These are phyloP conservation scores for Suillus subaureus DNA, from an alignment of 768 basidiomycete species.

Conservation along the genomic window DNA sequence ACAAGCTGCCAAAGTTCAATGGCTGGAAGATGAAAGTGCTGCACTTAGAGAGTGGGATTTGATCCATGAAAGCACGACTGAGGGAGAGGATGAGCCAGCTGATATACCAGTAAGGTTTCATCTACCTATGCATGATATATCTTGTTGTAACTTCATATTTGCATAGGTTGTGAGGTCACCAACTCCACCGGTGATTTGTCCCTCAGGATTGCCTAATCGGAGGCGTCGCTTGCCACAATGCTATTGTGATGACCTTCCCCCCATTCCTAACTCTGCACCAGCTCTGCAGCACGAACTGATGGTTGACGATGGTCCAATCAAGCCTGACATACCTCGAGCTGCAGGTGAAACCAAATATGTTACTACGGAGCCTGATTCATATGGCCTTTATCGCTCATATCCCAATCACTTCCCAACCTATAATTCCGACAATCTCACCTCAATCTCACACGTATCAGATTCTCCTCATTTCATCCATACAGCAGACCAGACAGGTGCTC, in stretches of 20 bases:
- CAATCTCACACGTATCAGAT: conserved; percentile 3
- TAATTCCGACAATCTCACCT: conserved; percentile 7
- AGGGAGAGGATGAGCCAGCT: not conserved
- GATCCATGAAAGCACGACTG: not conserved
- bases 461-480: not conserved
- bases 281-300: not conserved
- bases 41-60: not conserved
- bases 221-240: not conserved
- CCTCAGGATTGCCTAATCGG: not conserved
- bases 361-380: no score
- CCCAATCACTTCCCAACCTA: not conserved
- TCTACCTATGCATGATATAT: no score
- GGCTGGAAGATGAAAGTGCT: not conserved
- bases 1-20: no score
- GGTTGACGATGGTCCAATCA: not conserved
- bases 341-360: no score
- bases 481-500: not conserved
- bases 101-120: no score
- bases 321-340: not conserved
- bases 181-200: not conserved
- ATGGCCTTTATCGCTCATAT: not conserved
- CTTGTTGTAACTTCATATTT: no score
- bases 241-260: not conserved
- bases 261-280: not conserved
- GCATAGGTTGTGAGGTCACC: not conserved